Conservation (phyloP, 2,329 filamentous ascomycete genomes). For the Fusarium mundagurra region DNA sequence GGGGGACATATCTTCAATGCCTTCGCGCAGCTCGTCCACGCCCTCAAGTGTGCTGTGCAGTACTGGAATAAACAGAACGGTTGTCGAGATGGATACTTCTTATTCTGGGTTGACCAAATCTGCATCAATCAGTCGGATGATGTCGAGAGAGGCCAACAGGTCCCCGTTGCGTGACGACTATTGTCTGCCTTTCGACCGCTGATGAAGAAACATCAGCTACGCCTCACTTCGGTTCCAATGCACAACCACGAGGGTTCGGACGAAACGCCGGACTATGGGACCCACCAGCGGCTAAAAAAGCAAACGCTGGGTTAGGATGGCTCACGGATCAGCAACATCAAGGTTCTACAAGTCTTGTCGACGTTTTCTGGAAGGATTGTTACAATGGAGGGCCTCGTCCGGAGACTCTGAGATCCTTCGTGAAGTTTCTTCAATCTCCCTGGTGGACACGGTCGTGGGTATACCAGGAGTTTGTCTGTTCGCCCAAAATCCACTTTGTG, state of each 20-base stretch:
- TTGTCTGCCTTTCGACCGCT: neutral
- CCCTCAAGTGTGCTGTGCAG: neutral
- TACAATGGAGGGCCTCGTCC: neutral
- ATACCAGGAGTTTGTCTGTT: neutral
- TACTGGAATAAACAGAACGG: neutral
- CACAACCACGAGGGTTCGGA: neutral
- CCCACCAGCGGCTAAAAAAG: neutral
- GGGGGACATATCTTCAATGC: neutral
- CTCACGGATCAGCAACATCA: neutral
- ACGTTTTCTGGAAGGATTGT: neutral
- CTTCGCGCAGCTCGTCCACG: neutral
- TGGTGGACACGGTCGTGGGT: neutral
- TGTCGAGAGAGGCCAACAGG: neutral
- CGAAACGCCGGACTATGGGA: no score
- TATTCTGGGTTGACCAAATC: neutral
- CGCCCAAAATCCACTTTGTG: neutral
- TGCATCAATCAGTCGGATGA: neutral
- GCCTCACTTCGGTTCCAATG: neutral
- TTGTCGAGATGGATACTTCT: neutral
- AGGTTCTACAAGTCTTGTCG: neutral
- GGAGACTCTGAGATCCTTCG: neutral
- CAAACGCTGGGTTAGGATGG: neutral
- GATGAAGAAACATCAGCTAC: neutral
- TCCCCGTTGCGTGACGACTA: neutral
- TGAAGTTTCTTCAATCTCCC: neutral